Base-by-base conservation (phyloP, 176 grass and related monocot species). In the Paspalum vaginatum region DNA sequence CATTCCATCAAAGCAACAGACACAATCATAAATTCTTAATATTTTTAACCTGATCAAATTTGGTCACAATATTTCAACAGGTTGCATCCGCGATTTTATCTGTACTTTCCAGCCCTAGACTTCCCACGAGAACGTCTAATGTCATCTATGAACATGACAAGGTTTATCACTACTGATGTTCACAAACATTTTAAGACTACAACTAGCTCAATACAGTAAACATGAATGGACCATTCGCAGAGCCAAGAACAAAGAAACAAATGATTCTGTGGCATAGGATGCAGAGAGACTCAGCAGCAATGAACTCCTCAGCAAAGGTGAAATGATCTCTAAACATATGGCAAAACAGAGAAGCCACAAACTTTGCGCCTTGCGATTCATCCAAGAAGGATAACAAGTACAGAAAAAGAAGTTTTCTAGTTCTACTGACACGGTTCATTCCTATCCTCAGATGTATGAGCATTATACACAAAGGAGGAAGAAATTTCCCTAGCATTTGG, bases 381-480 rank as follows among this genome's bases (percentile, higher is more conserved):
- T 78, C 83, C 79, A 83, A 61, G 40, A 56, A 63, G 57, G 79
- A 78, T 89, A 40, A 60, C 73, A 41, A 47, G 17, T 12, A 64
- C 18, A 51, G 57, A 65, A 86, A 52, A 88, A 50, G 15, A 66
- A 51, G 78, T 60, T 51, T 70, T 75, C 40, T 79, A 70, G 59
- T 70, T 75, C 40, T 79, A 70, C 58, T 40, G 55, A 68, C 47
- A 50, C 14, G 48, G 82, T 53, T 26, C 66, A 60, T 75, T n/a
- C 17, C 65, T 70, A 79, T 64, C 63, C 74, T 79, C 42, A 74
- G 57, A 59, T 78, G 43, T 83, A 69, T 51, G 61, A 49, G 66
- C 81, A 57, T 89, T 81, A 81, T 72, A 77, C 82, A 84, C 84
- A 80, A 61, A 45, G 45, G 21, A n/a, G 27, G 53, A 74, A 61